Evolutionary conservation across 2,329 filamentous ascomycete genomes (phyloP), one percentile per base, ranked within the genome.

Genomic region (Dendryphion nanum): DNA sequence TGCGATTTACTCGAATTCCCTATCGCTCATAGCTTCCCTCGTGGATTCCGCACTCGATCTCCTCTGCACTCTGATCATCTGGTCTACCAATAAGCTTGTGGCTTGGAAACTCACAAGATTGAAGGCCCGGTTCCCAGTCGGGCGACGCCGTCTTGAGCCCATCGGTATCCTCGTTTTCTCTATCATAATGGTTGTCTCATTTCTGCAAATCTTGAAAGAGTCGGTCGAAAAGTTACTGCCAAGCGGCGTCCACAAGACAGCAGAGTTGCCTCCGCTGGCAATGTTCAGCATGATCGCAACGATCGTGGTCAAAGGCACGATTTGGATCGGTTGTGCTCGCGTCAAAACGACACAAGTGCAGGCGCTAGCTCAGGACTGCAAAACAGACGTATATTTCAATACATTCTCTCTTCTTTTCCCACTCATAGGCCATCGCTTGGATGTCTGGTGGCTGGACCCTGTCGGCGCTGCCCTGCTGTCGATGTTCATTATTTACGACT

Each of bases 401-500:
- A 78, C 78, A 0, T 70, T 82, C 5, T 81, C 78, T 12, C 72
- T 83, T 1, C 67, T 81, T 6, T 83, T 83, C 50, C 79, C 79
- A 0, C 66, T 82, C 18, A 73, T 85, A 34, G 82, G 82, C 5
- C 70, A 76, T 48, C 69, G 76, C 33, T 68, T 75, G 4, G 57
- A 77, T 17, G 53, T 83, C 12, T 86, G 82, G 82, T 85, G 82
- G 82, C 70, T 86, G 12, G 82, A 86, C 55, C 75, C 75, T 5
- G 68, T 76, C 0, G 82, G 82, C 38, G 82, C 82, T 3, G 74
- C 76, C 0, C 51, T 84, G 0, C 68, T 86, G 0, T 83, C 81
- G 0, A 61, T 84, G 4, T 84, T 76, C 66, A 83, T 86, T 58
- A 84, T 85, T 49, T 80, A 77, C 61, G 82, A 85, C 63, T 85